A percentile compares a stretch with the other conserved stretches of the same genome.
Conservation (phyloP, 2,329 filamentous ascomycete species). For the Neonectria magnoliae region DNA sequence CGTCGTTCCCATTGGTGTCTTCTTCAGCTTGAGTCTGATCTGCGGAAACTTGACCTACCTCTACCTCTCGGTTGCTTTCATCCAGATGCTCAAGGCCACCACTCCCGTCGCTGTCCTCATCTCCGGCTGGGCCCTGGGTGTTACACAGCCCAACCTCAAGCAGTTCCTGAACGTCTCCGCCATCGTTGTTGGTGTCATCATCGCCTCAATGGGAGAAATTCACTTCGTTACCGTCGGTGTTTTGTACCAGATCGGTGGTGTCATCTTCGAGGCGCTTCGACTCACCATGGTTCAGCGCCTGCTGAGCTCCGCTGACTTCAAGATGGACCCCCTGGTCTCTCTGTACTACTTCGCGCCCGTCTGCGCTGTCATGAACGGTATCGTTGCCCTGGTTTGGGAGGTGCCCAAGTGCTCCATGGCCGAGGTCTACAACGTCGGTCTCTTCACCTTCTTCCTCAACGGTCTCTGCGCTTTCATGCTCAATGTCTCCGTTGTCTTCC, state of each 20-base stretch:
- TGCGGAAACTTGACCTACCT: conserved; percentile 96
- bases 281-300: conserved; percentile 87
- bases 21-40: conserved; percentile 96
- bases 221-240: conserved; percentile 86
- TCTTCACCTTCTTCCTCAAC: conserved; percentile 78
- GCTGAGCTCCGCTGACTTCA: conserved; percentile 84
- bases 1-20: conserved; percentile 93
- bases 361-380: conserved; percentile 83
- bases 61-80: conserved; percentile 95
- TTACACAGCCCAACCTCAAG: conserved; percentile 84
- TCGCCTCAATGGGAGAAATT: conserved; percentile 96
- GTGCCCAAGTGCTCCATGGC: conserved; percentile 73
- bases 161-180: conserved; percentile 92
- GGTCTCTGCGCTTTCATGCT: conserved; percentile 82
- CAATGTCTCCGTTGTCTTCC: conserved; percentile 86
- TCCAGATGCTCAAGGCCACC: conserved; percentile 99
- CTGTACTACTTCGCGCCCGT: conserved; percentile 91
- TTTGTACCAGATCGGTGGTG: conserved; percentile 80
- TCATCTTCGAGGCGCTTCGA: conserved; percentile 83
- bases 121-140: conserved; percentile 86
- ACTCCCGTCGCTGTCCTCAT: conserved; percentile 93
- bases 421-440: conserved; percentile 78
- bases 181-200: conserved; percentile 93
- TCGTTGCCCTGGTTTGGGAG: conserved; percentile 78
- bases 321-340: conserved; percentile 91